Percentiles rank a stretch among this genome's conserved stretches.
phyloP scores from a whole-genome alignment of 164 flowering plant genomes.

The Vitis vinifera region DNA sequence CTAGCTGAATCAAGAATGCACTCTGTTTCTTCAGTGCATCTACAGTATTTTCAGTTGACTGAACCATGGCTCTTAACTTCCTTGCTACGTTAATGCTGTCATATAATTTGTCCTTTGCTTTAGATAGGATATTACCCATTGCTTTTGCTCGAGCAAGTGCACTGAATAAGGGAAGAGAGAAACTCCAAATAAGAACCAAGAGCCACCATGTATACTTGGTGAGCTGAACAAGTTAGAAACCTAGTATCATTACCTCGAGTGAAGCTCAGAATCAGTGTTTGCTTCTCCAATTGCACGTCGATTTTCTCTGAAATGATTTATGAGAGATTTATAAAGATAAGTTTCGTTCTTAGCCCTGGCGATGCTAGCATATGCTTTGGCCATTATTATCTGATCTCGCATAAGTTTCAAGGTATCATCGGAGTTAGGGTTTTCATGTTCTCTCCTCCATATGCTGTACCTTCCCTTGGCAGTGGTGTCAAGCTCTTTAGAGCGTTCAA shows the following conservation, averaged over 20 bases:
- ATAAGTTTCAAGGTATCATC: constrained; percentile 45
- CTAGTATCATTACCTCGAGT: constrained; percentile 48
- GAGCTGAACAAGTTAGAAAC: constrained; percentile 2
- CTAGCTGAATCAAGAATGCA: constrained; percentile 83
- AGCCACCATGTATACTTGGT: constrained; percentile 2
- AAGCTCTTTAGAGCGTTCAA: constrained; percentile 48
- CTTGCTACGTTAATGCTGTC: constrained; percentile 66
- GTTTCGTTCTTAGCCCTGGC: constrained; percentile 37
- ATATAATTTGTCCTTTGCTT: constrained; percentile 79
- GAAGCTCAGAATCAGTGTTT: constrained; percentile 74
- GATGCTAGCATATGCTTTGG: constrained; percentile 47
- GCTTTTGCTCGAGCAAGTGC: constrained; percentile 86
- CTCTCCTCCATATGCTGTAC: constrained; percentile 91
- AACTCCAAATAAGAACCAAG: constrained; percentile 2
- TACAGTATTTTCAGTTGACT: constrained; percentile 63
- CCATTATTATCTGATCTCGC: constrained; percentile 57
- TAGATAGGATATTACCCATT: constrained; percentile 79
- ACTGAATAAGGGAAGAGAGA: constrained; percentile 31
- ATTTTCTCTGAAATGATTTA: constrained; percentile 51
- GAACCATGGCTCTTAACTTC: constrained; percentile 91
- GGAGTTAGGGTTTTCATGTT: constrained; percentile 64
- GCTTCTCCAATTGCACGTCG: constrained; percentile 77
- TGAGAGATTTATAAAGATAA: constrained; percentile 54
- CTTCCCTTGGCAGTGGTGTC: constrained; percentile 59
- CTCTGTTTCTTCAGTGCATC: constrained; percentile 65